Evolutionary conservation across 2,329 filamentous ascomycete species (phyloP).

Genomic region (Penicillium palitans): DNA sequence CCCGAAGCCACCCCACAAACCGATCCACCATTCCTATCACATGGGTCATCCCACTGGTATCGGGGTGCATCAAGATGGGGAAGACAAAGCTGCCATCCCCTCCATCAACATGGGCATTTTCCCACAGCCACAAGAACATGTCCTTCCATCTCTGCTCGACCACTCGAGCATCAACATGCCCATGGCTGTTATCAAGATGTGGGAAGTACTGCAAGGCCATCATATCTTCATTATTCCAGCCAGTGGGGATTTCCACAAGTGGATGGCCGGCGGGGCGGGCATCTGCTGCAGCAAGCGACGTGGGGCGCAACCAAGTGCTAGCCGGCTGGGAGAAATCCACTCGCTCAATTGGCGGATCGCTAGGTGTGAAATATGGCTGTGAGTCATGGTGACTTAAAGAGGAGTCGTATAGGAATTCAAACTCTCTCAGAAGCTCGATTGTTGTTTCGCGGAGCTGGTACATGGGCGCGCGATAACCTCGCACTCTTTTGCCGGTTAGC

Average conservation of each 20-base stretch:
- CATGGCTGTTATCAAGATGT: slow-evolving; percentile 28
- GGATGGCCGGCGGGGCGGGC: neutral
- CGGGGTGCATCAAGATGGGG: neutral
- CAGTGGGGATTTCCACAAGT: neutral
- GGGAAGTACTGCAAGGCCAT: neutral
- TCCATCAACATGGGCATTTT: slow-evolving; percentile 28
- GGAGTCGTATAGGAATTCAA: slow-evolving; percentile 1
- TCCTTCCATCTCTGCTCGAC: slow-evolving; percentile 61
- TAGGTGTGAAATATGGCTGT: neutral
- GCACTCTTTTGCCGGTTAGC: neutral
- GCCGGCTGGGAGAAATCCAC: neutral
- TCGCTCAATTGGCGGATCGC: neutral
- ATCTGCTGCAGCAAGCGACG: neutral
- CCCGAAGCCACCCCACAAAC: neutral
- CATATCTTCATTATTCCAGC: neutral
- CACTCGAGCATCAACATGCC: slow-evolving; percentile 55
- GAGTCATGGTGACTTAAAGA: neutral
- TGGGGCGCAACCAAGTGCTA: neutral
- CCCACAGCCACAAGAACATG: slow-evolving; percentile 54
- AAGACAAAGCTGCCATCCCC: neutral
- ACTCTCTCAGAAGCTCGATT: neutral
- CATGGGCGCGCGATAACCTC: neutral
- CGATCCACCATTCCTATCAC: neutral
- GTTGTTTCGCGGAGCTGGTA: neutral
- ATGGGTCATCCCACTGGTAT: neutral